These are phyloP conservation scores for Fusarium sp. DNA, from an alignment of 2,329 filamentous ascomycete species.

Conservation along the genomic window DNA sequence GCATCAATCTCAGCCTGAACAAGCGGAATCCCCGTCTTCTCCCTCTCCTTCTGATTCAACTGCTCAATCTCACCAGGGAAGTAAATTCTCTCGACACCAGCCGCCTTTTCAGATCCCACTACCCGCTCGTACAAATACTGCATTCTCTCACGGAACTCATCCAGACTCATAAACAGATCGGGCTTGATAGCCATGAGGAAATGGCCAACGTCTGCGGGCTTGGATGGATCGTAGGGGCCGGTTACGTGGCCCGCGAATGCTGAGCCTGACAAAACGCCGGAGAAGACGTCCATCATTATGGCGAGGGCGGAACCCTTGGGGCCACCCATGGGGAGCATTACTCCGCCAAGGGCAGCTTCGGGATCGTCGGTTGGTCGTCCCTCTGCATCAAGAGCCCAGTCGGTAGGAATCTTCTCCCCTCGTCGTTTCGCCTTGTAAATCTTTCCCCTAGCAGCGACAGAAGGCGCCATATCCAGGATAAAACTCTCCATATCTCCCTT, in stretches of 20 bases:
- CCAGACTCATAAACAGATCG: constrained; percentile 76
- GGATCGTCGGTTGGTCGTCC: constrained; percentile 79
- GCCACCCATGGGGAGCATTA: constrained; percentile 88
- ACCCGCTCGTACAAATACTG: constrained; percentile 65
- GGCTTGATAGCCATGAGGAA: constrained; percentile 79
- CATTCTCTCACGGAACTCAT: constrained; percentile 75
- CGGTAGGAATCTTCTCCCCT: constrained; percentile 74
- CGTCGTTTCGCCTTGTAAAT: constrained; percentile 76
- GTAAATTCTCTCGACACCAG: constrained; percentile 68
- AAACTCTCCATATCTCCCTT: constrained; percentile 65
- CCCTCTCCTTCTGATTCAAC: constrained; percentile 61
- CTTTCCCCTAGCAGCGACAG: constrained; percentile 76
- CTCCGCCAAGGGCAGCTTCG: constrained; percentile 74
- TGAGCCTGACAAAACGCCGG: constrained; percentile 79
- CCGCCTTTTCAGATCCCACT: constrained; percentile 64
- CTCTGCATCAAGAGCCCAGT: constrained; percentile 80
- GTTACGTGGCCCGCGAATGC: constrained; percentile 83
- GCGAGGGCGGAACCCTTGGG: constrained; percentile 82
- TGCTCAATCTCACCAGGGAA: constrained; percentile 73
- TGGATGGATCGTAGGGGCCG: constrained; percentile 78
- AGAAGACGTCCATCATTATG: constrained; percentile 92
- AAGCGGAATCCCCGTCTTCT: constrained; percentile 68
- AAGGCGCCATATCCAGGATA: constrained; percentile 80
- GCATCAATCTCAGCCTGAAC: constrained; percentile 66
- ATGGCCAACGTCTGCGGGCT: constrained; percentile 77